phyloP scores from a whole-genome alignment of 2,329 filamentous ascomycete genomes.

The Botrytis fabae region DNA sequence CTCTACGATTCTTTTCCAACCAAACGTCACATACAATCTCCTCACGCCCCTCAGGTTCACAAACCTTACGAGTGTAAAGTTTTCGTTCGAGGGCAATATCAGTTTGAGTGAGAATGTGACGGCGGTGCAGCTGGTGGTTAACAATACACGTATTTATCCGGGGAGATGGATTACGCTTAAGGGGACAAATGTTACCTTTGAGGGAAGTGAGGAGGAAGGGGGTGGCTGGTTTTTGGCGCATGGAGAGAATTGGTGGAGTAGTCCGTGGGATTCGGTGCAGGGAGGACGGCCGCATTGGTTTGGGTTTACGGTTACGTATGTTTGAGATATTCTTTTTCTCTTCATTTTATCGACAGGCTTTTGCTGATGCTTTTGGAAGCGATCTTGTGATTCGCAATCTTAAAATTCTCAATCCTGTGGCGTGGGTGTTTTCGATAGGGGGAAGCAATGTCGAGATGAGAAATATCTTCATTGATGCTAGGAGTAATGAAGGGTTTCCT shows the following conservation, averaged over 20 bases:
- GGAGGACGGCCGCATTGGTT: slow-evolving; percentile 18
- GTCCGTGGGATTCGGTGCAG: neutral
- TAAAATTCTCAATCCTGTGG: slow-evolving; percentile 17
- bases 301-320: slow-evolving; percentile 11
- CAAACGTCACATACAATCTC: slow-evolving; percentile 13
- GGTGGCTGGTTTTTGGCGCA: slow-evolving; percentile 21
- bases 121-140: slow-evolving; percentile 9
- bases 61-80: neutral
- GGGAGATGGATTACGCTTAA: slow-evolving; percentile 19
- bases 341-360: neutral
- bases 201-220: neutral
- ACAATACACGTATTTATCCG: slow-evolving; percentile 3
- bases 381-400: slow-evolving; percentile 15
- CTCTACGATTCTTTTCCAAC: slow-evolving; percentile 12
- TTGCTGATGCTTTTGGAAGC: neutral
- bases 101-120: slow-evolving; percentile 21
- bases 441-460: slow-evolving; percentile 18
- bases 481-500: slow-evolving; percentile 11
- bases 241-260: slow-evolving; percentile 18
- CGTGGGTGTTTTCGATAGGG: slow-evolving; percentile 17
- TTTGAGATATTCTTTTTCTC: neutral
- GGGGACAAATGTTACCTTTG: slow-evolving; percentile 10
- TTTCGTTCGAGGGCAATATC: slow-evolving; percentile 17
- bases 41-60: slow-evolving; percentile 9
- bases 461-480: slow-evolving; percentile 12